These are phyloP conservation scores for Coniochaeta sp. DNA, from an alignment of 2,329 filamentous ascomycete species.

Conservation along the genomic window DNA sequence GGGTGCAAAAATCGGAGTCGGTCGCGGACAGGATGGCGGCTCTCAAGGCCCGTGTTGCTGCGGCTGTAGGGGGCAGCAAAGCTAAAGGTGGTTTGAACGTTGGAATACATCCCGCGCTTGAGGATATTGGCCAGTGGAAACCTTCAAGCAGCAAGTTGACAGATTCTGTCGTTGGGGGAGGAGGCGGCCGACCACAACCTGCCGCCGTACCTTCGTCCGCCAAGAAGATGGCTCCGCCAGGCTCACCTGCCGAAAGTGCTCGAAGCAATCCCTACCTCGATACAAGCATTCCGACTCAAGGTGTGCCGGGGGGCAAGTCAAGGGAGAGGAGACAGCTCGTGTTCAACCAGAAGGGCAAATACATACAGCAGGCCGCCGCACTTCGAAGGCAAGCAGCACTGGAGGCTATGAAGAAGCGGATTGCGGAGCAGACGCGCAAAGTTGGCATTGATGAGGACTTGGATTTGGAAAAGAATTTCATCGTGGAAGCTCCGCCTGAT, in stretches of 20 bases:
- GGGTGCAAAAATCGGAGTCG: slow-evolving; percentile 48
- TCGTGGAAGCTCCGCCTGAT: slow-evolving; percentile 75
- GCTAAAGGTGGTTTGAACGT: slow-evolving; percentile 64
- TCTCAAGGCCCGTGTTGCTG: slow-evolving; percentile 72
- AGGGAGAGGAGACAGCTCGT: slow-evolving; percentile 69
- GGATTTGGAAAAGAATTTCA: slow-evolving; percentile 81
- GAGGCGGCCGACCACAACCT: slow-evolving; percentile 5
- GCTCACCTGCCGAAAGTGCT: slow-evolving; percentile 21
- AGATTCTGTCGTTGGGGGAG: slow-evolving; percentile 1
- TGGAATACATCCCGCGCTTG: slow-evolving; percentile 69
- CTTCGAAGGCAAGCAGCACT: slow-evolving; percentile 79
- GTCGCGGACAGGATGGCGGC: slow-evolving; percentile 63
- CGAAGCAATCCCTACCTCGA: slow-evolving; percentile 75
- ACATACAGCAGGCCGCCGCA: slow-evolving; percentile 88
- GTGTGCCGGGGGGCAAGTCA: slow-evolving; percentile 42
- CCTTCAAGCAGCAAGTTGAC: slow-evolving; percentile 30
- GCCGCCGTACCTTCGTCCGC: slow-evolving; percentile 16
- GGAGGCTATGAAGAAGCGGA: slow-evolving; percentile 90
- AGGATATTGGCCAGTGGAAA: slow-evolving; percentile 43
- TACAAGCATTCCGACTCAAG: slow-evolving; percentile 55
- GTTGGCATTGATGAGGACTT: slow-evolving; percentile 91
- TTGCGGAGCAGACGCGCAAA: slow-evolving; percentile 79
- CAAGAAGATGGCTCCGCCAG: slow-evolving; percentile 26
- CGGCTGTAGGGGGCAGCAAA: slow-evolving; percentile 56
- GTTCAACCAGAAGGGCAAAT: slow-evolving; percentile 96